These are phyloP conservation scores for Cylindrodendrum hubeiense DNA, from an alignment of 2,329 filamentous ascomycete genomes.

Conservation along the genomic window DNA sequence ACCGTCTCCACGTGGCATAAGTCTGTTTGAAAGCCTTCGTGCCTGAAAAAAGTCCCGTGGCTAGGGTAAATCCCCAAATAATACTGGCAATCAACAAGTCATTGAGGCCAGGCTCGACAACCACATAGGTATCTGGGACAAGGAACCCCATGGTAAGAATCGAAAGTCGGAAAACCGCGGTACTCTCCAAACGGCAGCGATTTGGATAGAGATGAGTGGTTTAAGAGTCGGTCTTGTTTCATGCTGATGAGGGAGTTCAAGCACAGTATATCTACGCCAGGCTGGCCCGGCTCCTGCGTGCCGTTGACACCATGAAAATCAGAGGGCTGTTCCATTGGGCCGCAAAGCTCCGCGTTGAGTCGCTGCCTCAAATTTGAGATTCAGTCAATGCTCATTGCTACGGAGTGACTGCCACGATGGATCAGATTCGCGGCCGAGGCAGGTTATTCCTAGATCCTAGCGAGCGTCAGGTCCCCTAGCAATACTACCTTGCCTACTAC, in stretches of 20 bases:
- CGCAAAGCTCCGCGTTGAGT: not conserved
- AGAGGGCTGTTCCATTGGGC: not conserved
- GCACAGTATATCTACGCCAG: not conserved
- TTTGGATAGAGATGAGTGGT: not conserved
- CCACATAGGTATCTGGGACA: constrained; percentile 32
- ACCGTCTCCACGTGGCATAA: constrained; percentile 29
- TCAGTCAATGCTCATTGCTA: not conserved
- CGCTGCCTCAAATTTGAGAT: not conserved
- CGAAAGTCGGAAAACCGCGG: not conserved
- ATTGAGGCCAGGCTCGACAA: constrained; percentile 23
- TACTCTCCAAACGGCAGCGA: not conserved
- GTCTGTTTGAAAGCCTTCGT: constrained; percentile 38
- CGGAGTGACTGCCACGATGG: not conserved
- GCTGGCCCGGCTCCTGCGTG: not conserved
- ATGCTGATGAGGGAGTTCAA: not conserved
- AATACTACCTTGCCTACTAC: not conserved
- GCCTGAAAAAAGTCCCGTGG: constrained; percentile 32
- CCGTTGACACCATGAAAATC: not conserved
- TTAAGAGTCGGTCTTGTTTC: not conserved
- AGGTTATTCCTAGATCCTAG: not conserved
- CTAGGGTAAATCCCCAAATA: constrained; percentile 42
- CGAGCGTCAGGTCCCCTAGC: not conserved
- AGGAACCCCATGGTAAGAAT: constrained; percentile 17
- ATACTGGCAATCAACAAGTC: constrained; percentile 41
- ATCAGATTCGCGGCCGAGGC: not conserved